phyloP scores from a whole-genome alignment of 2,329 filamentous ascomycete genomes.

The Didymella segeticola region DNA sequence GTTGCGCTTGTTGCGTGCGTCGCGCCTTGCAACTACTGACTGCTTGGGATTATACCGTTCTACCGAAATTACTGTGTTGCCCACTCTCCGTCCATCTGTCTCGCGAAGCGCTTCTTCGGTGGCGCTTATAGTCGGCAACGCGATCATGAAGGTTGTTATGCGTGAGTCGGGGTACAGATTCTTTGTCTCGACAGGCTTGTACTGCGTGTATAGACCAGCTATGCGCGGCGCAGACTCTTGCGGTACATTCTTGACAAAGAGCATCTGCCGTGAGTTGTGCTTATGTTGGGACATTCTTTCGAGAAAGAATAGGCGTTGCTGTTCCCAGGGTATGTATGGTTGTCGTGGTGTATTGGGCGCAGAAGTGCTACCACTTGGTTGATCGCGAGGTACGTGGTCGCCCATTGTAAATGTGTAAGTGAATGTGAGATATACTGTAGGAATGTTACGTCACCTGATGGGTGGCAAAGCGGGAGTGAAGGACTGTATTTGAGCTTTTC shows the following conservation, averaged over 20 bases:
- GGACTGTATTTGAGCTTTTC: neutral
- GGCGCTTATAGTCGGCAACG: constrained; percentile 13
- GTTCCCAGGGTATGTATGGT: neutral
- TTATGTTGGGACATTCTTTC: neutral
- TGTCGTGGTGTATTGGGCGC: neutral
- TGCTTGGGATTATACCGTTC: constrained; percentile 24
- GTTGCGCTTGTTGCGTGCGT: neutral
- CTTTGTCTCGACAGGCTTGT: constrained; percentile 19
- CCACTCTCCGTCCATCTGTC: constrained; percentile 18
- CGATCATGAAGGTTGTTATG: constrained; percentile 27
- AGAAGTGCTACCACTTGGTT: neutral
- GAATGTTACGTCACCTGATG: neutral
- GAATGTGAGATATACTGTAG: neutral
- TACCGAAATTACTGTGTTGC: constrained; percentile 20
- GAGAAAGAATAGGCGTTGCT: neutral
- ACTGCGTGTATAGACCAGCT: constrained; percentile 10
- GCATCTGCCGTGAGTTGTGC: constrained; percentile 11
- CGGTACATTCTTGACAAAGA: constrained; percentile 34
- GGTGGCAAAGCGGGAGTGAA: neutral
- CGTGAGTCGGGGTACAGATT: constrained; percentile 24
- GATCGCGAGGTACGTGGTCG: neutral
- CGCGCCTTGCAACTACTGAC: constrained; percentile 14
- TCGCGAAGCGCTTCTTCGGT: constrained; percentile 6
- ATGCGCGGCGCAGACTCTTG: constrained; percentile 11
- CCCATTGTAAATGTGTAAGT: neutral